phyloP scores from a whole-genome alignment of 208 protist genomes.

The Trypanosoma grayi region DNA sequence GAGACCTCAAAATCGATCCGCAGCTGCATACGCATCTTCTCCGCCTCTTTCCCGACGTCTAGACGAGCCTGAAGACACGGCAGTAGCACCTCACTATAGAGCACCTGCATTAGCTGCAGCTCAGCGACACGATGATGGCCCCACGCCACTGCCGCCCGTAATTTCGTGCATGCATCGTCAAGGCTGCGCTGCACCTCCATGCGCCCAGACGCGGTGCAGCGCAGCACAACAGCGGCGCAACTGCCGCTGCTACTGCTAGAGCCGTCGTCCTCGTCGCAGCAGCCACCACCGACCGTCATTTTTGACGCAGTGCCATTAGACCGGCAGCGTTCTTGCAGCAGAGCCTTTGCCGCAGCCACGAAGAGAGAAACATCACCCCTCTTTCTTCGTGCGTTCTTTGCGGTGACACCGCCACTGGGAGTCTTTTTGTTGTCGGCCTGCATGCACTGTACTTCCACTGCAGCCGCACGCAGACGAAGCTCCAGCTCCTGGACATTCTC shows the following conservation, averaged over 20 bases:
- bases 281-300: background rate
- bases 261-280: background rate
- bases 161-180: constrained; percentile 6
- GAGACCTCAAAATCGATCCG: background rate
- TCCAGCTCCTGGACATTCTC: constrained; percentile 11
- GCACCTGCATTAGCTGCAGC: background rate
- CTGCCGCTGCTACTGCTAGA: no score
- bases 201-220: background rate
- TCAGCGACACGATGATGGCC: background rate
- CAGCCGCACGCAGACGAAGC: background rate
- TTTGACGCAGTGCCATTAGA: background rate
- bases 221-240: background rate
- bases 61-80: constrained; percentile 7
- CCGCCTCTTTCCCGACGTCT: background rate
- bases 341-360: background rate
- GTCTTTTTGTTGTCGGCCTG: background rate
- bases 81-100: constrained; percentile 10
- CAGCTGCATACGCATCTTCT: constrained; percentile 5
- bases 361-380: constrained; percentile 8
- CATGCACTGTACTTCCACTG: background rate
- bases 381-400: background rate
- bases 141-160: background rate
- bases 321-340: background rate
- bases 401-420: background rate
- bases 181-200: constrained; percentile 4